Conservation (phyloP, 2,329 filamentous ascomycete genomes). For the Talaromyces albobiverticillius region DNA sequence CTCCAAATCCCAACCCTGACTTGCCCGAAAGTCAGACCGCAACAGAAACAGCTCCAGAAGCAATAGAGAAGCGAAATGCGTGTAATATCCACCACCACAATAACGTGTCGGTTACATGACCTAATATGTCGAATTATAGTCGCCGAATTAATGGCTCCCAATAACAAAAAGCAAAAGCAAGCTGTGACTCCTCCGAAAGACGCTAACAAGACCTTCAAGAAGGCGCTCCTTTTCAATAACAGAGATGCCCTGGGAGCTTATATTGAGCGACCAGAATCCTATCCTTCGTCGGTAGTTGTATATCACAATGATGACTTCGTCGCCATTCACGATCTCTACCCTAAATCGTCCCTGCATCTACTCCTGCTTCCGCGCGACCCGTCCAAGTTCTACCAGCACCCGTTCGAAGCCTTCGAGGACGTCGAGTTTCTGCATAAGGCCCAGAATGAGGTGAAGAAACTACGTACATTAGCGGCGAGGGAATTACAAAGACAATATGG, state of each 20-base stretch:
- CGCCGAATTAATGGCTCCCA: conserved; percentile 55
- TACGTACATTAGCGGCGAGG: conserved; percentile 65
- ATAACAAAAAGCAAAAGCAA: conserved; percentile 39
- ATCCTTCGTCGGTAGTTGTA: conserved; percentile 59
- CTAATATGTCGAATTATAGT: conserved; percentile 32
- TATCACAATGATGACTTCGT: conserved; percentile 68
- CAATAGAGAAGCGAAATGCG: conserved; percentile 34
- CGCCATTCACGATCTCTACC: conserved; percentile 77
- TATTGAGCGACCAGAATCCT: conserved; percentile 60
- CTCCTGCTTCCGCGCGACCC: conserved; percentile 79
- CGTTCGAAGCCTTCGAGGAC: conserved; percentile 74
- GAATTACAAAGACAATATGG: conserved; percentile 73
- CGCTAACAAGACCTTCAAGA: conserved; percentile 21
- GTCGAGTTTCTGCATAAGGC: conserved; percentile 64
- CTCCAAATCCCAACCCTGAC: conserved; percentile 14
- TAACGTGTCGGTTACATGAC: background rate
- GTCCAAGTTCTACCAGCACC: conserved; percentile 62
- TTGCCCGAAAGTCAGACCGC: conserved; percentile 5
- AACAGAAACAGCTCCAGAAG: conserved; percentile 12
- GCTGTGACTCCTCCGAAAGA: conserved; percentile 7
- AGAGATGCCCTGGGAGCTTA: conserved; percentile 66
- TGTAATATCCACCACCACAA: conserved; percentile 24
- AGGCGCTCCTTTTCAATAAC: conserved; percentile 38
- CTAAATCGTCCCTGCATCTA: conserved; percentile 80
- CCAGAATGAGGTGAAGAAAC: conserved; percentile 57